These are phyloP conservation scores for Letharia lupina DNA, from an alignment of 495 filamentous ascomycete species.

Conservation along the genomic window DNA sequence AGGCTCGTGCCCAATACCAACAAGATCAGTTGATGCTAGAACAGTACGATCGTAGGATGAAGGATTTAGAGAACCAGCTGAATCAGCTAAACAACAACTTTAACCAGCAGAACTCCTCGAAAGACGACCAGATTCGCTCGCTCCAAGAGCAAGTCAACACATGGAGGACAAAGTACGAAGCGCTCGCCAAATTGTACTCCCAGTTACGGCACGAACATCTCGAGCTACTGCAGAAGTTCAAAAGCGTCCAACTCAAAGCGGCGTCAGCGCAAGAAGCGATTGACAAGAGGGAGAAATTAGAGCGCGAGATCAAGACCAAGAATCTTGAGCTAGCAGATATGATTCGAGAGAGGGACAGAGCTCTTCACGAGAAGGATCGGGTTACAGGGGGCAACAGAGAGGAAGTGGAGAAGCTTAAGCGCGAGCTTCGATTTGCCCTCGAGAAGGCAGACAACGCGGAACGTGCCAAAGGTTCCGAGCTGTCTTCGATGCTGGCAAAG, in stretches of 20 bases:
- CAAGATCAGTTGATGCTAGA: constrained; percentile 94
- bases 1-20: constrained; percentile 90
- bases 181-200: constrained; percentile 91
- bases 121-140: constrained; percentile 87
- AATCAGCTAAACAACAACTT: constrained; percentile 71
- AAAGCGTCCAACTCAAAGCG: constrained; percentile 89
- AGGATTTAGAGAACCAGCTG: constrained; percentile 84
- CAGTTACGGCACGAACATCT: constrained; percentile 93
- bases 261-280: constrained; percentile 96
- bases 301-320: constrained; percentile 97
- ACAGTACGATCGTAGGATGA: constrained; percentile 91
- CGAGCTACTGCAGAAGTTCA: constrained; percentile 89
- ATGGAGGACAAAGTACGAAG: constrained; percentile 94
- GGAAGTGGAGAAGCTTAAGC: constrained; percentile 89
- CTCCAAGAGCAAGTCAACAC: constrained; percentile 94
- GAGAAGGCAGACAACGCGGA: constrained; percentile 92
- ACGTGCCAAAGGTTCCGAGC: constrained; percentile 82
- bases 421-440: constrained; percentile 86
- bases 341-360: constrained; percentile 93
- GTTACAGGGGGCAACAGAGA: constrained; percentile 78
- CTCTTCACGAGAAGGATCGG: constrained; percentile 87
- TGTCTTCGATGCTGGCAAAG: constrained; percentile 86
- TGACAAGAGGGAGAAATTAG: constrained; percentile 85
- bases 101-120: constrained; percentile 75
- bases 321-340: constrained; percentile 96